These are phyloP conservation scores for Boechera retrofracta DNA, from an alignment of 345 rosid species.

Conservation along the genomic window DNA sequence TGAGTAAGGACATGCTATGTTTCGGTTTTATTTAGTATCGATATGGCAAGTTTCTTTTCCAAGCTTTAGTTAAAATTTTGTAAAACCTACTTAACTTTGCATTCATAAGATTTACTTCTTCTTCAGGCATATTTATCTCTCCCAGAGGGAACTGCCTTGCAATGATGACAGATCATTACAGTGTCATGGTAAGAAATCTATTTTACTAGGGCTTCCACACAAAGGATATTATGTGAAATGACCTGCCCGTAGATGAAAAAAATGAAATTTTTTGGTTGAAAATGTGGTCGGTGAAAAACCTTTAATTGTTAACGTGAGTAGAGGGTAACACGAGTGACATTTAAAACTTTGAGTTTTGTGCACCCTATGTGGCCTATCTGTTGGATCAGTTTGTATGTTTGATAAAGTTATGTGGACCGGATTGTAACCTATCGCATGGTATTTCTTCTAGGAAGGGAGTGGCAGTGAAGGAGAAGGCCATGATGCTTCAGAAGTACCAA, in stretches of 20 bases:
- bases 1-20: slow-evolving; percentile 1
- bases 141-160: slow-evolving; percentile 97
- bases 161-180: slow-evolving; percentile 97
- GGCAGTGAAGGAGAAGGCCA: slow-evolving; percentile 80
- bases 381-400: slow-evolving; percentile 23
- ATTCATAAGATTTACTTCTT: slow-evolving; percentile 24
- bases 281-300: slow-evolving; percentile 27
- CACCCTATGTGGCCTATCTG: slow-evolving; percentile 20
- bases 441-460: slow-evolving; percentile 68
- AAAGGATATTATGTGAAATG: slow-evolving; percentile 15
- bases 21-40: slow-evolving; percentile 1
- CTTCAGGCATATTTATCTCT: slow-evolving; percentile 90
- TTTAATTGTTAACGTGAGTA: slow-evolving; percentile 5
- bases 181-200: slow-evolving; percentile 67
- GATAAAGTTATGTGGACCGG: slow-evolving; percentile 23
- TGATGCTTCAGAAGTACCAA: slow-evolving; percentile 52
- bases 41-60: slow-evolving; percentile 16
- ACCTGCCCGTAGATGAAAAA: slow-evolving; percentile 11
- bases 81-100: slow-evolving; percentile 2
- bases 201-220: slow-evolving; percentile 6
- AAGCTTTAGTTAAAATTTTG: not conserved
- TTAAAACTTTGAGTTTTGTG: slow-evolving; percentile 12
- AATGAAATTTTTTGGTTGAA: slow-evolving; percentile 11
- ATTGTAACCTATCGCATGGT: slow-evolving; percentile 35
- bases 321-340: not conserved